Evolutionary conservation across 2,329 filamentous ascomycete genomes (phyloP).

Genomic region (Ascochyta clinopodiicola): DNA sequence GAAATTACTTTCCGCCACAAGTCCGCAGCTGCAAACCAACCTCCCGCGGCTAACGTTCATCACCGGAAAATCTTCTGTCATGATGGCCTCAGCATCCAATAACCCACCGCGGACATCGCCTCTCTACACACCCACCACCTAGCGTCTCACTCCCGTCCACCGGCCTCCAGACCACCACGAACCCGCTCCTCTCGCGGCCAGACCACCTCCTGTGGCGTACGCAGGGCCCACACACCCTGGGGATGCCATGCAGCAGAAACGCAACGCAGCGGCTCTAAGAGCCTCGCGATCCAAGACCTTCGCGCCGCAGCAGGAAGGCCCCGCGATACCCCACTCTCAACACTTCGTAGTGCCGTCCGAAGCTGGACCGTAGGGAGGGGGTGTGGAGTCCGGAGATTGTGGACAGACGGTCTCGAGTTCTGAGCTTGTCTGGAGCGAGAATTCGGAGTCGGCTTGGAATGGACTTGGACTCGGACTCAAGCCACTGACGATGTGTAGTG

Average conservation of each 20-base stretch:
- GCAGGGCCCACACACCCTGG: constrained; percentile 6
- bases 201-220: constrained; percentile 2
- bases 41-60: constrained; percentile 2
- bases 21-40: not conserved
- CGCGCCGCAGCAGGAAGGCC: constrained; percentile 3
- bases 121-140: constrained; percentile 1
- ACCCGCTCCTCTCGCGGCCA: not conserved
- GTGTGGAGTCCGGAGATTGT: constrained; percentile 12
- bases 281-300: constrained; percentile 1
- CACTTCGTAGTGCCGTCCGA: constrained; percentile 8
- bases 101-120: constrained; percentile 7
- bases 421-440: not conserved
- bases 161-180: constrained; percentile 6
- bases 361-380: constrained; percentile 1
- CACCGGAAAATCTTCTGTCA: not conserved
- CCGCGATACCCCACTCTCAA: constrained; percentile 15
- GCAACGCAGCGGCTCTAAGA: constrained; percentile 10
- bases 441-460: not conserved
- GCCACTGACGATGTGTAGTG: not conserved
- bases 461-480: too few species aligned
- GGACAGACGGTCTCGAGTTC: not conserved
- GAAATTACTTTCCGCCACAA: not conserved
- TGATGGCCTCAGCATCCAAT: not conserved
- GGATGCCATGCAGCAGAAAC: constrained; percentile 4
- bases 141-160: constrained; percentile 6